Conservation (phyloP, 2,329 filamentous ascomycete species). For the Sphaerulina musiva region DNA sequence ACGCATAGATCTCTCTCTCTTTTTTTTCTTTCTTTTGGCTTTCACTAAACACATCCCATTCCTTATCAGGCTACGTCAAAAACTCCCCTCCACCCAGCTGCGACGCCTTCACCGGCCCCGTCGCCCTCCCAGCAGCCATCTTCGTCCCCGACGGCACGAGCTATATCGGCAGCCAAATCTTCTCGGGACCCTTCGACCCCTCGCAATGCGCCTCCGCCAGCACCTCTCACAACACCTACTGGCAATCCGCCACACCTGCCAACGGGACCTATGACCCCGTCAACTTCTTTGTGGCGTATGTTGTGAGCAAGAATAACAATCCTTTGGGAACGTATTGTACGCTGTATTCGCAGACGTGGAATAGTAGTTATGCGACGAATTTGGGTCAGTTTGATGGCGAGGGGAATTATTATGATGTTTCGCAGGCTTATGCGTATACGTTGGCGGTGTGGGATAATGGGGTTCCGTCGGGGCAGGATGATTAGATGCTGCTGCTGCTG, state of each 20-base stretch:
- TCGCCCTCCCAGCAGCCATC: constrained; percentile 32
- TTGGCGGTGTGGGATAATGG: constrained; percentile 7
- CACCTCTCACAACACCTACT: constrained; percentile 5
- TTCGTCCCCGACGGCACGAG: constrained; percentile 23
- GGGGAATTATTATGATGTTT: constrained; percentile 17
- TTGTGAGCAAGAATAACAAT: constrained; percentile 36
- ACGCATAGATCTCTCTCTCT: too few relatives aligned
- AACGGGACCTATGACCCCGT: constrained; percentile 10
- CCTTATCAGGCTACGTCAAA: constrained; percentile 27
- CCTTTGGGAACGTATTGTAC: constrained; percentile 37
- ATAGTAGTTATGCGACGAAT: constrained; percentile 21
- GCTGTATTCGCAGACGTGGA: constrained; percentile 31
- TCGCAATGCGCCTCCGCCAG: constrained; percentile 17
- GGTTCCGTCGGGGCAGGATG: background rate
- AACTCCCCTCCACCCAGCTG: constrained; percentile 16
- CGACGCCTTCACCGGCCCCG: constrained; percentile 26
- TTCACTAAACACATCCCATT: background rate
- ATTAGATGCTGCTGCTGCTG: too few relatives aligned
- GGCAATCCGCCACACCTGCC: background rate
- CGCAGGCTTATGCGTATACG: constrained; percentile 13
- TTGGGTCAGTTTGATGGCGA: constrained; percentile 15
- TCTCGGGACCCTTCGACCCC: constrained; percentile 19
- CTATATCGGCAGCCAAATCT: constrained; percentile 30
- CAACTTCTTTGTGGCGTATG: constrained; percentile 36
- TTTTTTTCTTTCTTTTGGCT: too few relatives aligned